Evolutionary conservation across 192 early-diverging fungal genomes (phyloP), one percentile per base, ranked within the genome.

Genomic region (Podila minutissima): DNA sequence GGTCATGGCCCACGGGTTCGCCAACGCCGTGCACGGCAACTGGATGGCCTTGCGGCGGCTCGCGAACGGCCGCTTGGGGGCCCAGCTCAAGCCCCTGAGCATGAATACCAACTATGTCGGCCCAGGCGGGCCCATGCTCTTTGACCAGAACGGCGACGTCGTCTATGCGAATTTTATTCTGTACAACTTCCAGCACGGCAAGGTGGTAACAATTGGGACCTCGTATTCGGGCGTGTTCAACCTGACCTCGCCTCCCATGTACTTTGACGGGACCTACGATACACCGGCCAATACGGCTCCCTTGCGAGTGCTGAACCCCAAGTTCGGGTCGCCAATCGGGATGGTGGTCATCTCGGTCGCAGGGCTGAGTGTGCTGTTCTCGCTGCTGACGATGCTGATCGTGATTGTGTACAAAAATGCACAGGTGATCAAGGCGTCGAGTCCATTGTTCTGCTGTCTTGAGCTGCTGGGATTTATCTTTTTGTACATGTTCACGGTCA

Each of bases 101-200:
- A 86, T 88, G 75, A 86, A 88, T 37, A 83, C 83, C 7, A 83
- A 84, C 46, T 88, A 88, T 74, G 85, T 79, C 13, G 83, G 87
- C 0, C 87, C 87, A 15, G 83, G 84, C 57, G 85, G 87, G 3
- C 83, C 85, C 0, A 86, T 88, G 81, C 49, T 79, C 4, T 83
- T 82, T 76, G 84, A 88, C 32, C 63, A 82, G 4, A 73, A 74
- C 41, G 87, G 87, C 20, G 87, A 88, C 63, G 67, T 85, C 5
- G 74, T 83, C 13, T 73, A 78, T n/a, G 83, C 82, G 81, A 88
- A 86, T 46, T 88, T 86, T 61, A 72, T 75, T 33, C 57, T 88
- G 1, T 77, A 75, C 59, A 86, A 86, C 69, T 64, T 83, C 11
- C 84, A 88, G 50, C 67, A 78, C 28, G 83, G 83, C 2, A 26